Evolutionary conservation across 768 basidiomycete genomes (phyloP).

Genomic region (Mycena filopes): DNA sequence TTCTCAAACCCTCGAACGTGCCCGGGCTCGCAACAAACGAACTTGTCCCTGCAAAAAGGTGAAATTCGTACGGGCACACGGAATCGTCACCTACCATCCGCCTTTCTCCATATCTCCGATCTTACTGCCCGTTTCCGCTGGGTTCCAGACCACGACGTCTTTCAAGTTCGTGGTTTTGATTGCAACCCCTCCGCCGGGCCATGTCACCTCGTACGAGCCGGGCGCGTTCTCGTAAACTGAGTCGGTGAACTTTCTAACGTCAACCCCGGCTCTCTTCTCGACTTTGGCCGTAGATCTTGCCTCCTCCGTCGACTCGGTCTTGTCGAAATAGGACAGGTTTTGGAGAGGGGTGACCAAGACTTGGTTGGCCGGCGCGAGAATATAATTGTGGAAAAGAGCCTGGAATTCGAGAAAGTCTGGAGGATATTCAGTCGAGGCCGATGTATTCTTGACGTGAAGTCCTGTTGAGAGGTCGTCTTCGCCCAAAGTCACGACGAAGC

Average conservation of each 20-base stretch:
- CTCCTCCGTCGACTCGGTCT: slow-evolving; percentile 71
- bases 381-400: slow-evolving; percentile 92
- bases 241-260: slow-evolving; percentile 76
- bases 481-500: slow-evolving; percentile 84
- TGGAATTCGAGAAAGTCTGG: slow-evolving; percentile 81
- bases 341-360: slow-evolving; percentile 74
- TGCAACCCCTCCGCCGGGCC: slow-evolving; percentile 66
- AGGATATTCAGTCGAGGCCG: slow-evolving; percentile 48
- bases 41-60: slow-evolving; percentile 68
- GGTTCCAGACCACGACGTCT: slow-evolving; percentile 97
- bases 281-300: slow-evolving; percentile 59
- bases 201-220: slow-evolving; percentile 64
- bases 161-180: slow-evolving; percentile 68
- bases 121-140: slow-evolving; percentile 72
- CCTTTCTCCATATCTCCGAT: slow-evolving; percentile 91
- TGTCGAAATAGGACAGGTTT: slow-evolving; percentile 79
- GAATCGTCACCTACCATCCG: slow-evolving; percentile 72
- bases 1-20: slow-evolving; percentile 77
- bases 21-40: slow-evolving; percentile 94
- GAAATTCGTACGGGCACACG: background rate
- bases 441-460: slow-evolving; percentile 83
- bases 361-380: slow-evolving; percentile 69
- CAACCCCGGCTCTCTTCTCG: slow-evolving; percentile 71
- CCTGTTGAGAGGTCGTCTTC: slow-evolving; percentile 81
- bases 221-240: slow-evolving; percentile 79